These are phyloP conservation scores for Carex cristatella DNA, from an alignment of 176 grass and related monocot species.

Conservation along the genomic window DNA sequence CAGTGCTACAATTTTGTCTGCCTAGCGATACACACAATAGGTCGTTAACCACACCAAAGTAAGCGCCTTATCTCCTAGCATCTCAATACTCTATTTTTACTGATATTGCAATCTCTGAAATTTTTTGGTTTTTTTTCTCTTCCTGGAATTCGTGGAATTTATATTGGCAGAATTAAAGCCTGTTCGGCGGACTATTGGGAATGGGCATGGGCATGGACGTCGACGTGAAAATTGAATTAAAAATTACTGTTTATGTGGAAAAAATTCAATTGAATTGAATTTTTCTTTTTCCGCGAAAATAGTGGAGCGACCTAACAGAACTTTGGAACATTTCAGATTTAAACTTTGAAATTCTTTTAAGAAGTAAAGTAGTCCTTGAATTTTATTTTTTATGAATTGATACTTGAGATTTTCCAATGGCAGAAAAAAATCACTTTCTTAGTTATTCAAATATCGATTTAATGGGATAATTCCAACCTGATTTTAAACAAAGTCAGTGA, in stretches of 20 bases:
- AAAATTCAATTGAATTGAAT: no score
- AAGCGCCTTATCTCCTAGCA: constrained; percentile 4
- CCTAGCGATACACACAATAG: background rate
- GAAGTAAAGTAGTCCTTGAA: background rate
- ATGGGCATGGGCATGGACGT: no score
- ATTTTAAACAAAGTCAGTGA: background rate
- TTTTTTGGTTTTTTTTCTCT: background rate
- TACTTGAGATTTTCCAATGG: no score
- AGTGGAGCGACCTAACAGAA: no score
- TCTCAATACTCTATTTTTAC: background rate
- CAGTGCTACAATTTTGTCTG: background rate
- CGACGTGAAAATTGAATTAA: no score
- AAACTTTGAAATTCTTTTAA: no score
- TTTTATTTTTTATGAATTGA: background rate
- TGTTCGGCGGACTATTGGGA: no score
- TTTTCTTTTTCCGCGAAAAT: no score
- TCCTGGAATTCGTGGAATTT: background rate
- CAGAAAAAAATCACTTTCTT: no score
- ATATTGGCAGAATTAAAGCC: background rate
- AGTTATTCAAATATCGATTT: background rate
- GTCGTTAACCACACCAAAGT: background rate
- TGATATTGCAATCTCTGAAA: background rate
- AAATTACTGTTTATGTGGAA: no score
- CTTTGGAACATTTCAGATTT: no score
- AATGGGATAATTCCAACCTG: background rate